phyloP scores from a whole-genome alignment of 345 rosid species.

The Eucalyptus urophylla region DNA sequence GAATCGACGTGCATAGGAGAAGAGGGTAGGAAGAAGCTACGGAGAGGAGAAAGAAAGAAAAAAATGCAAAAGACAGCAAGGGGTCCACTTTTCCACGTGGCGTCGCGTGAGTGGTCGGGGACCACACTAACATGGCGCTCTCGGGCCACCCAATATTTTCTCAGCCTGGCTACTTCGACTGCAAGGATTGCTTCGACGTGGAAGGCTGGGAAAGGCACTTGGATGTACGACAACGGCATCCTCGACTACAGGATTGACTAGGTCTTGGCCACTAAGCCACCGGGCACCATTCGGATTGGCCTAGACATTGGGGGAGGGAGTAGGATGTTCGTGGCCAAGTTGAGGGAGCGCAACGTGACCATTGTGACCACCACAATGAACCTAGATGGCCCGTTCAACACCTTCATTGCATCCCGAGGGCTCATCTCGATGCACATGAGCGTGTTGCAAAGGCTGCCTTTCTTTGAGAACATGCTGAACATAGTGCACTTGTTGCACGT shows the following conservation, averaged over 20 bases:
- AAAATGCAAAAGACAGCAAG: too few species aligned
- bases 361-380: conserved; percentile 34
- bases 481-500: conserved; percentile 43
- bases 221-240: conserved; percentile 21
- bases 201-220: conserved; percentile 20
- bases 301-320: conserved; percentile 32
- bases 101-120: too few species aligned
- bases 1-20: too few species aligned
- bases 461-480: conserved; percentile 41
- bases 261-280: conserved; percentile 12
- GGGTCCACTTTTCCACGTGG: too few species aligned
- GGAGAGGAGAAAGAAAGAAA: too few species aligned
- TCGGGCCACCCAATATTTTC: too few species aligned
- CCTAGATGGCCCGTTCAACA: conserved; percentile 38
- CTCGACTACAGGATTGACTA: conserved; percentile 27
- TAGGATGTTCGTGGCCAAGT: conserved; percentile 39
- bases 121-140: too few species aligned
- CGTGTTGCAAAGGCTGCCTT: conserved; percentile 37
- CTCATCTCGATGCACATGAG: conserved; percentile 27
- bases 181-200: conserved; percentile 39
- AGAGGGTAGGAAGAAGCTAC: too few species aligned
- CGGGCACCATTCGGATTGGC: conserved; percentile 22
- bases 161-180: conserved; percentile 14
- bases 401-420: conserved; percentile 37
- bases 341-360: conserved; percentile 43